These are phyloP conservation scores for Cicer chorassanicum DNA, from an alignment of 306 rosid genomes.

Conservation along the genomic window DNA sequence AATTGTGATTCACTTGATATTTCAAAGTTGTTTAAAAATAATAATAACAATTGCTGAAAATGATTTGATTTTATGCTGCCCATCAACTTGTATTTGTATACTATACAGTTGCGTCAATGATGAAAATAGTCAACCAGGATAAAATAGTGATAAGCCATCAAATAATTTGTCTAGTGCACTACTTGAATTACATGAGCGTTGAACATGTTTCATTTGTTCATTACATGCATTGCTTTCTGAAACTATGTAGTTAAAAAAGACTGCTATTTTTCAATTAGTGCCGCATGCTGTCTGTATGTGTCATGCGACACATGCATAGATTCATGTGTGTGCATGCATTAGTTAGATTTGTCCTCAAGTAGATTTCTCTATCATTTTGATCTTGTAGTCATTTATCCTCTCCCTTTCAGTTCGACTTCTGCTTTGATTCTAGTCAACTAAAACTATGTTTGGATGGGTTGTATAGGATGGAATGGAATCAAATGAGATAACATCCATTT, in stretches of 20 bases:
- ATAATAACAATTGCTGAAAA: background rate
- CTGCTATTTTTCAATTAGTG: background rate
- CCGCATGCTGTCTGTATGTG: background rate
- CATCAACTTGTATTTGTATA: slow-evolving; percentile 3
- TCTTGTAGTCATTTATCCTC: background rate
- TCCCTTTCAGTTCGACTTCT: background rate
- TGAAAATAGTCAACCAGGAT: background rate
- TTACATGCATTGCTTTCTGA: slow-evolving; percentile 32
- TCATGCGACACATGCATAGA: background rate
- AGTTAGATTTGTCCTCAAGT: background rate
- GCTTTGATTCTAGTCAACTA: background rate
- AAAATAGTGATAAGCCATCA: background rate
- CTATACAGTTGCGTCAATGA: background rate
- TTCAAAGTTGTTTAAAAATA: slow-evolving; percentile 20
- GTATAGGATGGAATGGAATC: background rate
- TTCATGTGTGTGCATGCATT: background rate
- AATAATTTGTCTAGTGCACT: slow-evolving; percentile 2
- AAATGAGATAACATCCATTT: background rate
- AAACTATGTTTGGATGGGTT: background rate
- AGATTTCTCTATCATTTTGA: background rate
- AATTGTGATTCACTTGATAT: slow-evolving; percentile 39
- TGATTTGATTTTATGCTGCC: slow-evolving; percentile 20
- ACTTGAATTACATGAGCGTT: background rate
- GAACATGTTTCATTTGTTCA: background rate
- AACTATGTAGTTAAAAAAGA: background rate